Percentiles rank a stretch among this genome's conserved stretches.
Conservation (phyloP, 192 early-diverging fungal species). For the Powellomyces hirtus region DNA sequence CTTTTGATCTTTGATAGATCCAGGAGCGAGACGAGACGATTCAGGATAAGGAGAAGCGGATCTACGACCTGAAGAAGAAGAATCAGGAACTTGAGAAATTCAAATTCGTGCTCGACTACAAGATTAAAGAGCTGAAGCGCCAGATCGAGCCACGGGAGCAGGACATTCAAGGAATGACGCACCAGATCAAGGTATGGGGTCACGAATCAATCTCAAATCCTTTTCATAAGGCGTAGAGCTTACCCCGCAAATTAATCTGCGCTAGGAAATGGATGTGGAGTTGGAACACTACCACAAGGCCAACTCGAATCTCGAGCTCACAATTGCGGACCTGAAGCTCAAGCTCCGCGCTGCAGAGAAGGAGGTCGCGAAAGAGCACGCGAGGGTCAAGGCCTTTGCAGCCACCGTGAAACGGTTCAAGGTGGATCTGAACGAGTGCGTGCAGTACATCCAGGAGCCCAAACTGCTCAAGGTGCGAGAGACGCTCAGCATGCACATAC, state of each 20-base stretch:
- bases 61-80: conserved; percentile 68
- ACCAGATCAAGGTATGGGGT: no score
- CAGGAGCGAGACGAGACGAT: no score
- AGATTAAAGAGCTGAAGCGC: conserved; percentile 64
- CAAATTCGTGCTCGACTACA: conserved; percentile 68
- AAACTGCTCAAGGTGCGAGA: conserved; percentile 52
- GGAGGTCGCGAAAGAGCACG: conserved; percentile 48
- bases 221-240: no score
- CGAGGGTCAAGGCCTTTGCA: conserved; percentile 36
- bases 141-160: conserved; percentile 64
- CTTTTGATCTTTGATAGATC: no score
- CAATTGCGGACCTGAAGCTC: conserved; percentile 57
- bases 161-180: conserved; percentile 58
- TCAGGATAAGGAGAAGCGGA: conserved; percentile 65
- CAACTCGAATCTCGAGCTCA: conserved; percentile 52
- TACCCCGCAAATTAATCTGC: no score
- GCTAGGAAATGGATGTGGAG: conserved; percentile 60
- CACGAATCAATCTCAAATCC: no score
- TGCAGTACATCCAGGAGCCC: conserved; percentile 60
- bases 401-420: conserved; percentile 52
- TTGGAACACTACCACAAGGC: conserved; percentile 57
- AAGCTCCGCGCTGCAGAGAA: conserved; percentile 61
- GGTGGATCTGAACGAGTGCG: conserved; percentile 54
- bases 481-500: no score
- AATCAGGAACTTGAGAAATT: conserved; percentile 72